Evolutionary conservation across 768 basidiomycete genomes (phyloP), one percentile per base, ranked within the genome.

Genomic region (Phaffia tasmanica): DNA sequence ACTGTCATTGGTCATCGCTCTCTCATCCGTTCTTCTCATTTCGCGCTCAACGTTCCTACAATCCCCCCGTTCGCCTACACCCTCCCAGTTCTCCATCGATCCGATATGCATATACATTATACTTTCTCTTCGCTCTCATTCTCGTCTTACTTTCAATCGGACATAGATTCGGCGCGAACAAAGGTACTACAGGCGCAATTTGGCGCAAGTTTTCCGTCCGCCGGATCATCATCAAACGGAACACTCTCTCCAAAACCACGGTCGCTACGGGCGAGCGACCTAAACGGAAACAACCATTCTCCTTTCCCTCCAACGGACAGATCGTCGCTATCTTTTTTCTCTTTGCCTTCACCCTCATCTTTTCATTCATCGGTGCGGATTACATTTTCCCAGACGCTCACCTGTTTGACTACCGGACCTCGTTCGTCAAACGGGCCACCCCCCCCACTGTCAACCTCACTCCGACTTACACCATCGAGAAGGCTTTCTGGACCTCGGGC

Each of bases 401-500:
- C n/a, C 71, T 82, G 1, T 83, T 68, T 42, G 67, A 11, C 73
- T 72, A 25, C 71, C 61, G 53, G 50, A 73, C 69, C 16, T 75
- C 73, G 32, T 73, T 74, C 57, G 59, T 63, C n/a, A 75, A 74
- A 57, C 71, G 74, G 25, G 78, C 77, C 50, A 70, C 73, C 4
- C 80, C 77, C 71, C 72, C 71, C 57, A 58, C 55, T 16, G 62
- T 78, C 72, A 59, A 79, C 71, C 64, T 72, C 15, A 76, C 79
- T 48, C 81, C 84, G 3, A 79, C 81, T 70, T 82, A 82, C 73
- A 85, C 83, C 21, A 85, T 89, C 65, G 70, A 72, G 56, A 87
- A 86, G 74, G 80, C 83, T 0, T 82, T 83, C 76, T 89, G 88
- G 88, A 84, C 85, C 0, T 79, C 83, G 1, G 84, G 82, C n/a